Base-by-base conservation (phyloP, 805 yeast species). In the Jamesozyma hellenica region DNA sequence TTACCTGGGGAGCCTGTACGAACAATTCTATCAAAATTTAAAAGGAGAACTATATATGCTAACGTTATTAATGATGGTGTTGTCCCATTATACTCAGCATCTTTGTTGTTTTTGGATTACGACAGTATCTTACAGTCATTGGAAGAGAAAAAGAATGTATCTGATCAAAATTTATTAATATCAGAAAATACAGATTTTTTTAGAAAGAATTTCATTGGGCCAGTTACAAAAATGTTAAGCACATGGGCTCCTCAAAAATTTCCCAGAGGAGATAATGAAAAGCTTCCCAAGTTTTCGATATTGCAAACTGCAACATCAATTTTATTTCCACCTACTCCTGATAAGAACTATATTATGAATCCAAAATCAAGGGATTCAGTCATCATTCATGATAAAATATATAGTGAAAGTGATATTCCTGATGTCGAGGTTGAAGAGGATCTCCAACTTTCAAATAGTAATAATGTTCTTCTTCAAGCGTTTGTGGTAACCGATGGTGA, bases 41-140 rank as follows among this genome's bases (percentile, higher is more conserved):
- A 60, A 38, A 67, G 82, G 40, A 65, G 94, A 51, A 82, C 90
- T 0, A 59, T 81, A 1, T 83, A 83, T 56, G 87, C 90, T 1
- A 83, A 83, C 56, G 77, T 79, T 0, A 60, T 77, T 4, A 79
- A 83, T 55, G 94, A 83, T 60, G 94, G 92, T 2, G 79, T 83
- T 28, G 94, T 83, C 0, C 92, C 94, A 0, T 64, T 83, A 39
- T 68, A 88, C 42, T 80, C 92, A 0, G 71, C 86, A 0, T 78
- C 86, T 0, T 55, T 83, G 38, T 60, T 83, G 19, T 83, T 72
- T 53, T 47, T 83, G 23, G 90, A 83, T 55, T 80, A 79, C 63
- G 72, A 72, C 44, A 83, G 74, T 2, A 45, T 60, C 3, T 35
- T 57, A 13, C 32, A 38, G 23, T 47, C 51, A 25, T 50, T 45